phyloP scores from a whole-genome alignment of 1,284 basidiomycete genomes.

The Apiotrichum domesticum region DNA sequence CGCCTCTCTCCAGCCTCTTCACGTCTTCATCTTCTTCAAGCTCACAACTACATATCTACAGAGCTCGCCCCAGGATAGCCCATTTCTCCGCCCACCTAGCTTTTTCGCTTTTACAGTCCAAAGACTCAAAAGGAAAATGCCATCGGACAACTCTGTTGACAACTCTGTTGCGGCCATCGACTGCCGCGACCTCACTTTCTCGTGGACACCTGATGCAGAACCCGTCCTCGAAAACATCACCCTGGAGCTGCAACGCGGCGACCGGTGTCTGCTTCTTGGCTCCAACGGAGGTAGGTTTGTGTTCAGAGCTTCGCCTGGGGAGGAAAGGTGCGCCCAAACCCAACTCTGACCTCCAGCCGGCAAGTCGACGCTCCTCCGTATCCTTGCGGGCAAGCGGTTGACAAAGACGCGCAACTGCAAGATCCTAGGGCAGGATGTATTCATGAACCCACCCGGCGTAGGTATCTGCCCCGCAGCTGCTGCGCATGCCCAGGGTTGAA shows the following conservation, averaged over 20 bases:
- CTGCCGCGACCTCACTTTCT: slow-evolving; percentile 59
- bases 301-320: too few relatives aligned
- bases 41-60: too few relatives aligned
- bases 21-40: too few relatives aligned
- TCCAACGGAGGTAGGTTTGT: slow-evolving; percentile 73
- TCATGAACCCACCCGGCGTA: slow-evolving; percentile 54
- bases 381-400: slow-evolving; percentile 87
- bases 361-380: slow-evolving; percentile 90
- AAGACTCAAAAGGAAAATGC: too few relatives aligned
- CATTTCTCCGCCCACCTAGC: too few relatives aligned
- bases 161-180: slow-evolving; percentile 49
- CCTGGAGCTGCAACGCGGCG: slow-evolving; percentile 63
- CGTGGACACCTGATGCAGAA: slow-evolving; percentile 49
- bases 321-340: not conserved
- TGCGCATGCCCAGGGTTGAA: too few relatives aligned
- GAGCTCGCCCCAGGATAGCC: too few relatives aligned
- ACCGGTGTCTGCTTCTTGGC: slow-evolving; percentile 75
- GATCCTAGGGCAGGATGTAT: slow-evolving; percentile 78
- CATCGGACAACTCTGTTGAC: not conserved
- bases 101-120: too few relatives aligned
- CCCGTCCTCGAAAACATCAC: slow-evolving; percentile 60
- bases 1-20: too few relatives aligned
- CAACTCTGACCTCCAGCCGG: slow-evolving; percentile 55
- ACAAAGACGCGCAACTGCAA: slow-evolving; percentile 61
- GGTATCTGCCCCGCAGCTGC: slow-evolving; percentile 10